Evolutionary conservation across 2,329 filamentous ascomycete genomes (phyloP).

Genomic region (Penicillium glabrum): DNA sequence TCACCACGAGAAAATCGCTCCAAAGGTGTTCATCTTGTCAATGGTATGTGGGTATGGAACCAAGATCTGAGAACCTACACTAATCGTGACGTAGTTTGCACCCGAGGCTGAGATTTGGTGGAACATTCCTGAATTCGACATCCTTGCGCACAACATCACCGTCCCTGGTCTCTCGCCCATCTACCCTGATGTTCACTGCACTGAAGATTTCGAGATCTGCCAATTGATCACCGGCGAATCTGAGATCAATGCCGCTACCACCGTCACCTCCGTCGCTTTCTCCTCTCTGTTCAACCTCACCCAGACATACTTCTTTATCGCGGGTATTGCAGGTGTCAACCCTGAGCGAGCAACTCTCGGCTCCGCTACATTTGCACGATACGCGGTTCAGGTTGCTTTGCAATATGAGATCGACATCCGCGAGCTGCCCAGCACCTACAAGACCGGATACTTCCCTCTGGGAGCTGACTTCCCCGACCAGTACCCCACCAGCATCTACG

Average conservation of each 20-base stretch:
- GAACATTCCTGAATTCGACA: conserved; percentile 54
- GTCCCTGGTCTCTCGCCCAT: conserved; percentile 64
- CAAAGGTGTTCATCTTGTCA: conserved; percentile 45
- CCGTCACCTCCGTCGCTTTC: conserved; percentile 63
- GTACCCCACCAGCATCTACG: conserved; percentile 62
- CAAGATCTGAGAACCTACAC: not conserved
- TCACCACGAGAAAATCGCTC: conserved; percentile 26
- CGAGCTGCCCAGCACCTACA: conserved; percentile 64
- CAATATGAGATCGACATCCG: conserved; percentile 74
- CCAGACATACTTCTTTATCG: conserved; percentile 68
- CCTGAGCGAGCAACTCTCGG: conserved; percentile 66
- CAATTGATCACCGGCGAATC: conserved; percentile 68
- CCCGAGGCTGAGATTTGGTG: conserved; percentile 66
- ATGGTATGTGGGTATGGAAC: conserved; percentile 32
- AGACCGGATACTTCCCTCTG: conserved; percentile 68
- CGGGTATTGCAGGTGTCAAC: conserved; percentile 73
- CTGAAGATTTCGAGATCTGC: conserved; percentile 60
- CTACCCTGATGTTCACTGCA: conserved; percentile 66
- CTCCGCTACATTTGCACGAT: conserved; percentile 67
- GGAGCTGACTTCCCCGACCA: conserved; percentile 56
- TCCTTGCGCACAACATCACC: conserved; percentile 58
- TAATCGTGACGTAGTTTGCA: conserved; percentile 50
- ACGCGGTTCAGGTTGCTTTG: conserved; percentile 70
- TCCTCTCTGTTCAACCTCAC: conserved; percentile 64
- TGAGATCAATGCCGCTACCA: conserved; percentile 73